Base-by-base conservation (phyloP, 768 basidiomycete species). In the Nevesoporus exiguus region DNA sequence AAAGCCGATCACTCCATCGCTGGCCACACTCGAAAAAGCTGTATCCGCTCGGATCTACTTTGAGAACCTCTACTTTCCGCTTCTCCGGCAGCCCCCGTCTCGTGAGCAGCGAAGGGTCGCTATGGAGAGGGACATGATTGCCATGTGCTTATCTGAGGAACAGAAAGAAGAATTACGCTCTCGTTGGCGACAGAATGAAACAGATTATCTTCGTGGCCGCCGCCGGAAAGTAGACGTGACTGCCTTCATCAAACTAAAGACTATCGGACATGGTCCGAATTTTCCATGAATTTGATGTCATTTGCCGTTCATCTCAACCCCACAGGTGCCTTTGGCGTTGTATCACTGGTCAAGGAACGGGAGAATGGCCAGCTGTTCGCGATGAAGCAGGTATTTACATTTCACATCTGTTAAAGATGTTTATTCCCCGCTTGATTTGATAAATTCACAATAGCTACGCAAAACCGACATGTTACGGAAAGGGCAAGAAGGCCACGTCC, bases 401-500 rank as follows among this genome's bases (percentile, higher is more conserved):
- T 55, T 61, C 64, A 60, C 66, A 60, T 59, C 36, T 60, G 54
- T 54, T 47, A 65, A 62, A 63, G 64, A 24, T 49, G 24, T 71
- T 65, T 61, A 61, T 47, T 59, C 52, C 58, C 44, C 55, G 49
- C 67, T 56, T 61, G 59, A 58, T 64, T 61, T 50, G 36, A 45
- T 59, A 66, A 66, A 55, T 66, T 57, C 22, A 42, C 52, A 49
- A 52, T 66, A 90, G 89, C 76, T 91, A 67, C 83, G 90, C 59
- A 93, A 92, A 75, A 82, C 82, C 57, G 92, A 94, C 71, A 94
- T 96, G 93, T 80, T 96, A 66, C 86, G 91, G 49, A 95, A 94
- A 76, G 92, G 93, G 22, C 96, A 98, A 71, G 96, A 98, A 74
- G 96, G 94, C 1, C 96, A 98, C 71, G 90, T 97, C 66, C 86